Conservation (phyloP, 2,329 filamentous ascomycete genomes). For the Biscogniauxia sp. region DNA sequence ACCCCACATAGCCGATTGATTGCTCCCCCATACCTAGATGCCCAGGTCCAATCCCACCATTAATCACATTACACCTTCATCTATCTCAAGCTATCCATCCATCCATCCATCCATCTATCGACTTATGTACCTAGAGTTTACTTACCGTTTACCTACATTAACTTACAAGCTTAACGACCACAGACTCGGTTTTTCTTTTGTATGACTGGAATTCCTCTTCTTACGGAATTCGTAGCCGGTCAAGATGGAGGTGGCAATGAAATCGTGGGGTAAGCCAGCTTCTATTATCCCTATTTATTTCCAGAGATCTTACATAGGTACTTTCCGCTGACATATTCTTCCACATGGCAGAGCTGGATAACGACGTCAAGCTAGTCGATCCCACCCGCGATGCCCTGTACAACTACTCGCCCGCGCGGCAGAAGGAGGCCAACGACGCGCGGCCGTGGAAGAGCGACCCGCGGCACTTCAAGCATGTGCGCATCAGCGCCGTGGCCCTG, state of each 20-base stretch:
- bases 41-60: constrained; percentile 7
- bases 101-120: too few relatives aligned
- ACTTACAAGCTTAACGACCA: neutral
- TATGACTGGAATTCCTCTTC: neutral
- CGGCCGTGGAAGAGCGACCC: constrained; percentile 77
- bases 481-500: constrained; percentile 88
- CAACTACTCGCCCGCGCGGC: constrained; percentile 67
- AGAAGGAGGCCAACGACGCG: constrained; percentile 62
- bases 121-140: too few relatives aligned
- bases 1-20: neutral
- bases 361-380: constrained; percentile 80
- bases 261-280: constrained; percentile 55
- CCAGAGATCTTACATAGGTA: too few relatives aligned
- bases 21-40: too few relatives aligned
- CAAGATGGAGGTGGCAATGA: constrained; percentile 55
- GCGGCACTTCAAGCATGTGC: constrained; percentile 88
- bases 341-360: constrained; percentile 71
- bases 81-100: too few relatives aligned
- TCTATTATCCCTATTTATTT: too few relatives aligned
- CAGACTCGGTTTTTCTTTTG: neutral
- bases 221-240: constrained; percentile 1
- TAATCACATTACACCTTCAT: neutral
- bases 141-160: too few relatives aligned
- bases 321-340: constrained; percentile 16
- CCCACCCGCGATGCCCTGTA: constrained; percentile 88